phyloP scores from a whole-genome alignment of 768 basidiomycete genomes.

The Mycena rosella region DNA sequence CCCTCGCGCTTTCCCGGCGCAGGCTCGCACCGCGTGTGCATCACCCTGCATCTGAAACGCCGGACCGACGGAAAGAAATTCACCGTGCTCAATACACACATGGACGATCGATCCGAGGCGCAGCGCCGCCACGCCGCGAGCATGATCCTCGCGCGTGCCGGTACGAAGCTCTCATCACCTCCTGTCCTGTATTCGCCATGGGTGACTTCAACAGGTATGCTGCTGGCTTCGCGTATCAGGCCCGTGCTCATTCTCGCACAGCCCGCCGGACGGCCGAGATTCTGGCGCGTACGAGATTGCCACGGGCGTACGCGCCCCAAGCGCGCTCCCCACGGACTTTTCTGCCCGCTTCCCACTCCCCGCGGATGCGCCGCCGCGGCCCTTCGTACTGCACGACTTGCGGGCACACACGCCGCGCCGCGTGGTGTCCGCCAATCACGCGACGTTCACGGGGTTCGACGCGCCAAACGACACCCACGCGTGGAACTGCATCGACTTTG shows the following conservation, averaged over 20 bases:
- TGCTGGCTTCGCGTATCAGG: too few species aligned
- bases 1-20: conserved; percentile 66
- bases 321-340: conserved; percentile 58
- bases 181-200: conserved; percentile 59
- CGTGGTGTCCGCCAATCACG: conserved; percentile 58
- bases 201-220: conserved; percentile 70
- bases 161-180: conserved; percentile 58
- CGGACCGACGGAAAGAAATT: conserved; percentile 43
- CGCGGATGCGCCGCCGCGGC: conserved; percentile 39
- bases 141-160: conserved; percentile 63
- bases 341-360: conserved; percentile 50
- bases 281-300: conserved; percentile 65
- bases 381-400: conserved; percentile 61
- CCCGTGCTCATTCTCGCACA: conserved; percentile 32
- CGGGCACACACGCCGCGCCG: conserved; percentile 55
- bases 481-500: conserved; percentile 64
- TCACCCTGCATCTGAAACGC: conserved; percentile 49
- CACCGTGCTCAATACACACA: conserved; percentile 64
- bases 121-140: conserved; percentile 66
- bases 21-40: conserved; percentile 63
- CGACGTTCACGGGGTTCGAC: conserved; percentile 66
- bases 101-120: conserved; percentile 66
- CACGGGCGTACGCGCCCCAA: conserved; percentile 56
- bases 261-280: conserved; percentile 57
- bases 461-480: conserved; percentile 50